Evolutionary conservation across 2,329 filamentous ascomycete species (phyloP).

Genomic region (Teratosphaeria epicoccoides): DNA sequence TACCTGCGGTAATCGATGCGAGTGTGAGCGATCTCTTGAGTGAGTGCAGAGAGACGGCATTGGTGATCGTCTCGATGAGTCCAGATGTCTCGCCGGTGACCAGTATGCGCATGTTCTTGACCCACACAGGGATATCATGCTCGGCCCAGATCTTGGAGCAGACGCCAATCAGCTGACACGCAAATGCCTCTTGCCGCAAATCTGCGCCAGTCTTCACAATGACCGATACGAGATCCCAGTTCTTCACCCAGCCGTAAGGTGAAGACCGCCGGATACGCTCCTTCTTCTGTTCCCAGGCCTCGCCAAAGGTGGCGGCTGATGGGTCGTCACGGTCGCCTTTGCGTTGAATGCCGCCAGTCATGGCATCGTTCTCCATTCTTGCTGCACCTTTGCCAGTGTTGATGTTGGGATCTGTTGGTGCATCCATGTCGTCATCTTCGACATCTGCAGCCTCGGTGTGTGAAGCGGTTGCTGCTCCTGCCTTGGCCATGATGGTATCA

Average conservation of each 20-base stretch:
- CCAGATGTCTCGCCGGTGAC: conserved; percentile 78
- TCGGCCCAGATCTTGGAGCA: conserved; percentile 76
- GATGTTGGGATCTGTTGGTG: conserved; percentile 31
- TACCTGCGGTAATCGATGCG: conserved; percentile 59
- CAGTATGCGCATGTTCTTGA: conserved; percentile 76
- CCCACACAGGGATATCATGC: conserved; percentile 68
- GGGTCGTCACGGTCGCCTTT: conserved; percentile 77
- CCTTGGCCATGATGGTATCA: conserved; percentile 70
- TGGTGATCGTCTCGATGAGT: conserved; percentile 78
- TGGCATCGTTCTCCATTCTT: conserved; percentile 81
- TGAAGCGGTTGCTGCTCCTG: conserved; percentile 44
- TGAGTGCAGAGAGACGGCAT: conserved; percentile 77
- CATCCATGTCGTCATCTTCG: conserved; percentile 38
- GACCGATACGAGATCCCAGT: conserved; percentile 78
- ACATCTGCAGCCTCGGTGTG: conserved; percentile 42
- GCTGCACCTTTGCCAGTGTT: conserved; percentile 66
- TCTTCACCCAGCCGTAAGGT: conserved; percentile 81
- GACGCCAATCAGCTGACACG: conserved; percentile 71
- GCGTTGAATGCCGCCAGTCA: conserved; percentile 70
- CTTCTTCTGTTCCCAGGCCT: conserved; percentile 75
- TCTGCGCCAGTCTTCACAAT: conserved; percentile 82
- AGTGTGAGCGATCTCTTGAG: conserved; percentile 73
- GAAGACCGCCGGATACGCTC: conserved; percentile 75
- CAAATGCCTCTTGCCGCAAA: conserved; percentile 74
- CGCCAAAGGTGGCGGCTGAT: conserved; percentile 75